Conservation (phyloP, 2,329 filamentous ascomycete genomes). For the Domatiomyces catenatus region DNA sequence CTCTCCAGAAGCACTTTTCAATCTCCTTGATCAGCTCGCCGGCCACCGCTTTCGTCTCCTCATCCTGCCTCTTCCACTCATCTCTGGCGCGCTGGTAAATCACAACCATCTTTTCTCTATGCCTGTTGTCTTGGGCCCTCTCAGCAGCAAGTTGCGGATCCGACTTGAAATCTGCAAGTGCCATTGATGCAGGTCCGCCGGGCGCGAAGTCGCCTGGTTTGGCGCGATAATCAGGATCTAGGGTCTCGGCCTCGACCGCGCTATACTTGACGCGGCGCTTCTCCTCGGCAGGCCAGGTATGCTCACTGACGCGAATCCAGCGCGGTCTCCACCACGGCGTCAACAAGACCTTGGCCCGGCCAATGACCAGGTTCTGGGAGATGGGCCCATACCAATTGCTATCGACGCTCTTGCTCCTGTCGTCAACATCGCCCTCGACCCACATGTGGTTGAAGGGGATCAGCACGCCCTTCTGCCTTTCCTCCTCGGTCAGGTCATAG, state of each 20-base stretch:
- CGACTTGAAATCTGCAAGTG: background rate
- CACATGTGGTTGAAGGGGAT: conserved; percentile 79
- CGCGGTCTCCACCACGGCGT: conserved; percentile 40
- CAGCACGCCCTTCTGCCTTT: conserved; percentile 26
- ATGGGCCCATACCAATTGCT: conserved; percentile 86
- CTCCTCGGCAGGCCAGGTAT: conserved; percentile 22
- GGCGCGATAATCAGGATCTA: conserved; percentile 9
- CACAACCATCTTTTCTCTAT: conserved; percentile 1
- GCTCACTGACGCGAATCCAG: conserved; percentile 33
- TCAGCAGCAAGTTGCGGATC: background rate
- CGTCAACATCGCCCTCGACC: conserved; percentile 78
- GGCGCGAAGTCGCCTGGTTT: background rate
- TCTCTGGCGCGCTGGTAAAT: conserved; percentile 7
- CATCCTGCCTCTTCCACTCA: conserved; percentile 7
- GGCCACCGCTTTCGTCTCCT: conserved; percentile 8
- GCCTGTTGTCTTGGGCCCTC: background rate
- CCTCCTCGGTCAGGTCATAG: conserved; percentile 35
- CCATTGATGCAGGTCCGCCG: background rate
- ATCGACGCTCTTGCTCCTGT: conserved; percentile 54
- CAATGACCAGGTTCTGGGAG: conserved; percentile 57
- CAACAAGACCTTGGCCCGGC: conserved; percentile 56
- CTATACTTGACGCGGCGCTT: conserved; percentile 16
- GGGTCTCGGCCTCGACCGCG: conserved; percentile 10
- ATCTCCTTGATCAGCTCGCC: conserved; percentile 9
- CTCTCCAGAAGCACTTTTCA: conserved; percentile 1